phyloP scores from a whole-genome alignment of 306 rosid genomes.

The Echinosophora koreensis region DNA sequence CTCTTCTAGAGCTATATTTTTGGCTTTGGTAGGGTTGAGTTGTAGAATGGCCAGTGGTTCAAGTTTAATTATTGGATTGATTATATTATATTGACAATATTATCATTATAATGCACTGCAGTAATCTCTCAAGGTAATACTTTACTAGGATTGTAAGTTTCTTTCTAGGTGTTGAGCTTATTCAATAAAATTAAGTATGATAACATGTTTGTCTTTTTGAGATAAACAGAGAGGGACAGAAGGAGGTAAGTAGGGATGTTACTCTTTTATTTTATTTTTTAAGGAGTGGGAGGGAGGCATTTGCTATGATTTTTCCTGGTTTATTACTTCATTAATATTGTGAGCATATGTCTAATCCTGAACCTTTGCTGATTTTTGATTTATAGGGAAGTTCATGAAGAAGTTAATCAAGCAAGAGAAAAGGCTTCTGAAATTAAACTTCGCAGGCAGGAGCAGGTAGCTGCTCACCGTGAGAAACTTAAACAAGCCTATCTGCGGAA shows the following conservation, averaged over 20 bases:
- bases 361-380: constrained; percentile 36
- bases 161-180: neutral
- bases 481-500: constrained; percentile 87
- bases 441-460: constrained; percentile 78
- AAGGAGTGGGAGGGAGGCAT: neutral
- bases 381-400: constrained; percentile 92
- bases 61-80: neutral
- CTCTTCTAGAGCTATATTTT: constrained; percentile 8
- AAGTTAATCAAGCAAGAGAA: constrained; percentile 82
- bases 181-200: constrained; percentile 14
- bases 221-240: neutral
- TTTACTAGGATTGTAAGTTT: neutral
- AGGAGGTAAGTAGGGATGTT: neutral
- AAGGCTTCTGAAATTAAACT: constrained; percentile 80
- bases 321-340: neutral
- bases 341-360: constrained; percentile 23
- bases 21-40: neutral
- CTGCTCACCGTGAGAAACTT: constrained; percentile 78
- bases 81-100: neutral
- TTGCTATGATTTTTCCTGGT: constrained; percentile 20
- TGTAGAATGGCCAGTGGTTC: neutral
- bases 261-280: neutral
- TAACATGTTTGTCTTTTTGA: neutral
- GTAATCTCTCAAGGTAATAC: neutral
- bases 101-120: neutral